phyloP scores from a whole-genome alignment of 768 basidiomycete species.

The Pilatotrama ljubarskyi region DNA sequence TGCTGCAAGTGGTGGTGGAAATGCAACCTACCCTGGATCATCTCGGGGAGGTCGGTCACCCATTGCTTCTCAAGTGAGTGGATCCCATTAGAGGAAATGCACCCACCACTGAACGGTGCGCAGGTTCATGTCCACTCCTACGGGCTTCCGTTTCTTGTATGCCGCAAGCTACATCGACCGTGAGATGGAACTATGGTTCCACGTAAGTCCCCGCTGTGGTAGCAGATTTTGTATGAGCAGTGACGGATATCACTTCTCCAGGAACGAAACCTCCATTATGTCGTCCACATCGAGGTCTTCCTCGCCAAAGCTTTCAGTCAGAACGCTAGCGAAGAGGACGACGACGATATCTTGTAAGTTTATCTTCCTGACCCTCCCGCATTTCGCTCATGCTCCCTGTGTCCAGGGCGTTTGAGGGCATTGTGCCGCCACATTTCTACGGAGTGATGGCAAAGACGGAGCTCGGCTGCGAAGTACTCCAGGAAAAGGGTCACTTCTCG shows the following conservation, averaged over 20 bases:
- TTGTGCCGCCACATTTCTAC: slow-evolving; percentile 94
- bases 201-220: slow-evolving; percentile 50
- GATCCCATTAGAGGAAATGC: not conserved
- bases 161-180: slow-evolving; percentile 91
- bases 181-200: slow-evolving; percentile 96
- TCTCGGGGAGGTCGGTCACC: slow-evolving; percentile 89
- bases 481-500: slow-evolving; percentile 86
- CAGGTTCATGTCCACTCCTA: slow-evolving; percentile 92
- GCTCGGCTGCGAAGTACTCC: slow-evolving; percentile 87
- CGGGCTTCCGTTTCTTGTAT: slow-evolving; percentile 90
- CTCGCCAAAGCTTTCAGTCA: slow-evolving; percentile 75
- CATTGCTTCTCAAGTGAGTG: slow-evolving; percentile 79
- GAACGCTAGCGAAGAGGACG: slow-evolving; percentile 52
- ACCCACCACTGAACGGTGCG: not conserved
- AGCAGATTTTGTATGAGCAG: not conserved
- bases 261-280: slow-evolving; percentile 94
- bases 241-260: slow-evolving; percentile 33
- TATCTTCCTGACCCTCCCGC: not conserved
- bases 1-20: slow-evolving; percentile 87
- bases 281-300: slow-evolving; percentile 91
- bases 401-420: slow-evolving; percentile 74
- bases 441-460: slow-evolving; percentile 98
- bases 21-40: slow-evolving; percentile 96
- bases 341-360: slow-evolving; percentile 61
- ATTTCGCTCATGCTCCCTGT: not conserved